phyloP scores from a whole-genome alignment of 106 monocot genomes.

The Platanthera guangdongensis region DNA sequence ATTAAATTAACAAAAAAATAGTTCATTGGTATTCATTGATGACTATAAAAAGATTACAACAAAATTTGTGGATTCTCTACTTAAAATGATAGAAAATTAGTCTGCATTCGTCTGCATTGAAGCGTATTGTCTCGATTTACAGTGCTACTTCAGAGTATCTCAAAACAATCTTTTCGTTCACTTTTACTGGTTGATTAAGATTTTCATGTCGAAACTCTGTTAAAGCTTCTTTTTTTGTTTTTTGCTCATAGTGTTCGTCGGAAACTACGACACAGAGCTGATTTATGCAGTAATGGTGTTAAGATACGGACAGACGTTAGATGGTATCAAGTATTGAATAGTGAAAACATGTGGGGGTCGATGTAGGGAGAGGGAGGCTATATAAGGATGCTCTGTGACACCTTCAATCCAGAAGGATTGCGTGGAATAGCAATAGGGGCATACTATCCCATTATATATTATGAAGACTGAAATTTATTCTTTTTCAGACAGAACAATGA shows the following conservation, averaged over 20 bases:
- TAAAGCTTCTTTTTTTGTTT: background rate
- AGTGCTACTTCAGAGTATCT: too few species aligned
- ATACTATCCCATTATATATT: conserved; percentile 35
- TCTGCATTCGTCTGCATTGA: too few species aligned
- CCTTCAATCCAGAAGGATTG: conserved; percentile 7
- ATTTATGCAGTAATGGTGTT: conserved; percentile 41
- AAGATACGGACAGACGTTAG: conserved; percentile 23
- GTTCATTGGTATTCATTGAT: too few species aligned
- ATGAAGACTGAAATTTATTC: too few species aligned
- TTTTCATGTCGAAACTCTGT: background rate
- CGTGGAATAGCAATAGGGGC: conserved; percentile 44
- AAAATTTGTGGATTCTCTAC: too few species aligned
- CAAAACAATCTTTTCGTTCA: background rate
- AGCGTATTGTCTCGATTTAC: too few species aligned
- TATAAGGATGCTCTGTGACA: conserved; percentile 29
- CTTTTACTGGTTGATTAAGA: background rate
- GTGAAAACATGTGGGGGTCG: conserved; percentile 55
- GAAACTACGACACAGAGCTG: conserved; percentile 31
- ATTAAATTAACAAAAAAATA: too few species aligned
- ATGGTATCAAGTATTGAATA: conserved; percentile 52
- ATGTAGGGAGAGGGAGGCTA: conserved; percentile 62
- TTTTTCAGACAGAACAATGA: too few species aligned
- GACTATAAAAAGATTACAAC: too few species aligned
- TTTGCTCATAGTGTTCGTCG: conserved; percentile 24
- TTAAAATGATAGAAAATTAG: too few species aligned